Evolutionary conservation across 306 rosid species (phyloP).

Genomic region (Cucumis sativus): DNA sequence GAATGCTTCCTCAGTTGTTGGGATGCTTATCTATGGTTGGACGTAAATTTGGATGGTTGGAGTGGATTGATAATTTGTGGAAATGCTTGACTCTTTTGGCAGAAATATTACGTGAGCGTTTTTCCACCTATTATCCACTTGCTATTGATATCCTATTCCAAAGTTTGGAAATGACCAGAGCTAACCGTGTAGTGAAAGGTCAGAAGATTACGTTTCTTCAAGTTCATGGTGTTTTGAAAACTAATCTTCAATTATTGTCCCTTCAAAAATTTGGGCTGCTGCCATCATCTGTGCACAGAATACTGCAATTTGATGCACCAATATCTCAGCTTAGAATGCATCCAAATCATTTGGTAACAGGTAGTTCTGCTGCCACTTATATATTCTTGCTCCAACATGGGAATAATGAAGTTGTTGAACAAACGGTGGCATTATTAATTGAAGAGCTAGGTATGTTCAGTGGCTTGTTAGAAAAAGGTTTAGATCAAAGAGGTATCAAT

Average conservation of each 20-base stretch:
- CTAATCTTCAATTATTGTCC: conserved; percentile 79
- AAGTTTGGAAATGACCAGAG: conserved; percentile 43
- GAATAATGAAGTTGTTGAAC: conserved; percentile 73
- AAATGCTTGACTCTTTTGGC: conserved; percentile 88
- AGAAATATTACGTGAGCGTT: conserved; percentile 64
- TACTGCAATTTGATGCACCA: conserved; percentile 58
- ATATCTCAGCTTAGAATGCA: conserved; percentile 71
- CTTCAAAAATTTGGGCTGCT: conserved; percentile 77
- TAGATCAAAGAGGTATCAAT: conserved; percentile 20
- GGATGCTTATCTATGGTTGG: conserved; percentile 74
- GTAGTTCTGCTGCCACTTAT: conserved; percentile 86
- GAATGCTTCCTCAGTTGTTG: conserved; percentile 60
- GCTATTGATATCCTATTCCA: conserved; percentile 66
- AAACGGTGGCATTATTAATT: conserved; percentile 36
- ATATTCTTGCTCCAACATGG: conserved; percentile 83
- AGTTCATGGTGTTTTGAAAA: conserved; percentile 85
- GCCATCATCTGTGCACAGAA: conserved; percentile 51
- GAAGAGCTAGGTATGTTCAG: conserved; percentile 68
- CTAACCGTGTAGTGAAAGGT: conserved; percentile 21
- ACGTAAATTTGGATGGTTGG: conserved; percentile 80
- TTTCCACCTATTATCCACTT: conserved; percentile 55
- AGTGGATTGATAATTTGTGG: conserved; percentile 89
- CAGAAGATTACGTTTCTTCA: conserved; percentile 52
- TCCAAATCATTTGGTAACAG: conserved; percentile 78
- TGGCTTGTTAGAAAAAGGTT: conserved; percentile 34